Conservation (phyloP, 441 rosid species). For the Pelargonium citronellum region DNA sequence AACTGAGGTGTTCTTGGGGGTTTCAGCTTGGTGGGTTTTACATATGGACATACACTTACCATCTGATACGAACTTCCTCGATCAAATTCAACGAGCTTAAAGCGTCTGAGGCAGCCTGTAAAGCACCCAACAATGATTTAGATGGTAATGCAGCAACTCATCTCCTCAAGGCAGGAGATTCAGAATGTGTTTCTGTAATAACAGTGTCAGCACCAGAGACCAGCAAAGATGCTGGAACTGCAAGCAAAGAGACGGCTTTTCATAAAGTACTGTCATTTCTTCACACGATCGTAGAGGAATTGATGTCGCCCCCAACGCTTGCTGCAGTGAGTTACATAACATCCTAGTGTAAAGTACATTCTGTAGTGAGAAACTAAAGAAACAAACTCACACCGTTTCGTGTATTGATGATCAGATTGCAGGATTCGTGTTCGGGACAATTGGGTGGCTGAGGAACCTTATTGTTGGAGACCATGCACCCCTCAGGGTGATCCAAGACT, state of each 20-base stretch:
- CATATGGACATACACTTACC: slow-evolving; percentile 11
- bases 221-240: slow-evolving; percentile 1
- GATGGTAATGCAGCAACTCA: slow-evolving; percentile 5
- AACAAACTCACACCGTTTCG: background rate
- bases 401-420: slow-evolving; percentile 24
- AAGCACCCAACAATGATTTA: slow-evolving; percentile 12
- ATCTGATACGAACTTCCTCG: slow-evolving; percentile 14
- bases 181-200: background rate
- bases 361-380: background rate
- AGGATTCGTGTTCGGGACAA: slow-evolving; percentile 39
- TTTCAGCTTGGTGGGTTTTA: background rate
- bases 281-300: slow-evolving; percentile 14
- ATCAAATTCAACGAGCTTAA: slow-evolving; percentile 15
- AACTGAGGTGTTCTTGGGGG: background rate
- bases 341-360: background rate
- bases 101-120: slow-evolving; percentile 1
- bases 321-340: slow-evolving; percentile 13
- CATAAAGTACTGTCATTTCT: slow-evolving; percentile 8
- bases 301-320: slow-evolving; percentile 19
- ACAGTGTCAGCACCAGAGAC: background rate
- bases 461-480: slow-evolving; percentile 44
- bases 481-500: slow-evolving; percentile 38
- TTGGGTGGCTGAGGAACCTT: slow-evolving; percentile 33
- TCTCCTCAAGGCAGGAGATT: slow-evolving; percentile 14
- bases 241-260: background rate